A percentile compares a stretch with the other conserved stretches of the same genome.
These are phyloP conservation scores for Choanephora cucurbitarum DNA, from an alignment of 371 early-diverging fungal genomes.

Conservation along the genomic window DNA sequence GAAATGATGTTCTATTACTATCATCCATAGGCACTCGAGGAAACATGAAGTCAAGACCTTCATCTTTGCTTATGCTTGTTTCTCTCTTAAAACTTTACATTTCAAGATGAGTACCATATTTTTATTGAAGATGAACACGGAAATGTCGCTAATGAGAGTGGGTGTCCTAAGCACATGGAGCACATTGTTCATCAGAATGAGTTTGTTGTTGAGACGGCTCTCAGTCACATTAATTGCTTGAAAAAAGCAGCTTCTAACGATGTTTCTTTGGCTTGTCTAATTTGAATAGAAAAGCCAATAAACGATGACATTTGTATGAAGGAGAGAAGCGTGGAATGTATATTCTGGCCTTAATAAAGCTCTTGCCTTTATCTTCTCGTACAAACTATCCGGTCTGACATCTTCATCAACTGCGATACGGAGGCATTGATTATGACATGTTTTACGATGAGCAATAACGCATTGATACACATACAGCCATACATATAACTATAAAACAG, in stretches of 20 bases:
- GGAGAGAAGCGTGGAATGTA: not conserved
- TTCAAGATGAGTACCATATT: slow-evolving; percentile 15
- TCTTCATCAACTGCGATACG: no score
- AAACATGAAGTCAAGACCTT: no score
- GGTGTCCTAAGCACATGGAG: slow-evolving; percentile 22
- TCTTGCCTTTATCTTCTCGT: no score
- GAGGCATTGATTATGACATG: no score
- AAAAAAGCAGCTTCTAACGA: slow-evolving; percentile 5
- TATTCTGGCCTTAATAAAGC: no score
- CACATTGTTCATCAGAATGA: slow-evolving; percentile 16
- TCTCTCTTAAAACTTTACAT: not conserved
- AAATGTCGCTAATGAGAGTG: slow-evolving; percentile 18
- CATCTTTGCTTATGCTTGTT: no score
- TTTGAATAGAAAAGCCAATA: slow-evolving; percentile 13
- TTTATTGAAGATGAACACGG: slow-evolving; percentile 22
- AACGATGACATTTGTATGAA: slow-evolving; percentile 12
- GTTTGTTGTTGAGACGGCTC: slow-evolving; percentile 13
- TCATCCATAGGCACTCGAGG: no score
- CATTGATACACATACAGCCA: no score
- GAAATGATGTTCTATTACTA: no score
- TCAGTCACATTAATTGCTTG: slow-evolving; percentile 7
- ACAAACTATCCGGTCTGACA: no score
- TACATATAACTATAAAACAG: no score
- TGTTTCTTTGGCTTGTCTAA: slow-evolving; percentile 6
- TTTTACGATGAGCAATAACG: no score